phyloP scores from a whole-genome alignment of 495 filamentous ascomycete species.

The Penicillium bialowiezense region DNA sequence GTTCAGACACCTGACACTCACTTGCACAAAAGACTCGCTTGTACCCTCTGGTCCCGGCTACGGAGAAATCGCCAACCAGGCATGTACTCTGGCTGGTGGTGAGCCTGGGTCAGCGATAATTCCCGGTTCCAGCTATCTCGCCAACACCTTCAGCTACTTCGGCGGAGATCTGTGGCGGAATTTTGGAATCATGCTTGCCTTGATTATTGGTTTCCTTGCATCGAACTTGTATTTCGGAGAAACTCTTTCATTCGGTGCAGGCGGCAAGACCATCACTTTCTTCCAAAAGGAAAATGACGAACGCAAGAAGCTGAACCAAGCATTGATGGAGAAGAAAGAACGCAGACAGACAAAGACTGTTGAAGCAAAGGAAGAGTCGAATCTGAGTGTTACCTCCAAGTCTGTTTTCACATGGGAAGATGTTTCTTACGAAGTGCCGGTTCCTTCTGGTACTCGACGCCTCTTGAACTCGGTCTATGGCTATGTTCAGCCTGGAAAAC shows the following conservation, averaged over 20 bases:
- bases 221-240: constrained; percentile 73
- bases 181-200: constrained; percentile 67
- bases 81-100: constrained; percentile 70
- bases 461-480: constrained; percentile 72
- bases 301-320: constrained; percentile 65
- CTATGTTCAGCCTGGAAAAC: constrained; percentile 73
- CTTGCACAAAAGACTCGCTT: constrained; percentile 60
- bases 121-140: constrained; percentile 60
- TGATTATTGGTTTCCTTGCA: constrained; percentile 66
- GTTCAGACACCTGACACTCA: constrained; percentile 61
- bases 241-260: constrained; percentile 69
- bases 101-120: constrained; percentile 58
- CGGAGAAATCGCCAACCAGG: constrained; percentile 63
- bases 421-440: constrained; percentile 63
- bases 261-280: constrained; percentile 73
- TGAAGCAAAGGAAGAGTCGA: constrained; percentile 43
- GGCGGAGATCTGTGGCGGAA: constrained; percentile 68
- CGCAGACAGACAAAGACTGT: constrained; percentile 49
- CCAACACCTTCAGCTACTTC: constrained; percentile 59
- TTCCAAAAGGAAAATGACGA: constrained; percentile 71
- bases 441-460: constrained; percentile 62
- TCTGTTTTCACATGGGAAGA: constrained; percentile 52
- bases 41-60: constrained; percentile 65
- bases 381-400: constrained; percentile 64
- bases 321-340: constrained; percentile 55